Evolutionary conservation across 495 filamentous ascomycete species (phyloP), one percentile per base, ranked within the genome.

Genomic region (Jackrogersella minutella): DNA sequence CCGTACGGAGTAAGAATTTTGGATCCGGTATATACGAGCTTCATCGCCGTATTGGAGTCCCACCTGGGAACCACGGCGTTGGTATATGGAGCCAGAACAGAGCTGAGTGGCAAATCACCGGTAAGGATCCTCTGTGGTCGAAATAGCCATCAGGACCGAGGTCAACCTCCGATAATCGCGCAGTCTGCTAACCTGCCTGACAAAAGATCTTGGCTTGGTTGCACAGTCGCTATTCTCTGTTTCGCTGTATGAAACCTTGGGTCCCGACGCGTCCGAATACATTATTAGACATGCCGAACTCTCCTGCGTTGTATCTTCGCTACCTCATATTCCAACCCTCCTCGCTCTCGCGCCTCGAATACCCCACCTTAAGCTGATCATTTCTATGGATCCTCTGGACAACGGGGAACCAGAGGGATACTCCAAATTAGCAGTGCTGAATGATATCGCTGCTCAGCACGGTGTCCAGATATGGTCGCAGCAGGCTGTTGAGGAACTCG

Each of bases 31-130:
- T 98, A 51, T 89, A 92, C 43, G 87, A 93, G 77, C 76, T 98
- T 70, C 91, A 96, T 76, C 82, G 90, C 66, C 84, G 86, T 62
- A 80, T 85, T 59, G 90, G 89, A 5, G 81, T 91, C 47, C 80
- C 81, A 7, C 84, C 83, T 30, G 77, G 79, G 46, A 90, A 94
- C 78, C 91, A 95, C 73, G 92, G 89, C 49, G 85, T 98, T 60
- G 95, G 95, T 30, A 79, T 99, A 14, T 99, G 95, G 95, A 92
- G 91, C 58, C 92, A 94, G 80, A 99, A 99, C 76, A 87, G 95
- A 52, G 91, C 94, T 5, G 95, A 99, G 77, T 99, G 95, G 95
- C 95, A 99, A 82, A 90, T 99, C 55, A 88, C 91, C 44, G 91
- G 91, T 92, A 78, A 63, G 84, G 61, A 14, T 26, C 2, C 22